These are phyloP conservation scores for Didymella keratinophila DNA, from an alignment of 2,329 filamentous ascomycete species.

Conservation along the genomic window DNA sequence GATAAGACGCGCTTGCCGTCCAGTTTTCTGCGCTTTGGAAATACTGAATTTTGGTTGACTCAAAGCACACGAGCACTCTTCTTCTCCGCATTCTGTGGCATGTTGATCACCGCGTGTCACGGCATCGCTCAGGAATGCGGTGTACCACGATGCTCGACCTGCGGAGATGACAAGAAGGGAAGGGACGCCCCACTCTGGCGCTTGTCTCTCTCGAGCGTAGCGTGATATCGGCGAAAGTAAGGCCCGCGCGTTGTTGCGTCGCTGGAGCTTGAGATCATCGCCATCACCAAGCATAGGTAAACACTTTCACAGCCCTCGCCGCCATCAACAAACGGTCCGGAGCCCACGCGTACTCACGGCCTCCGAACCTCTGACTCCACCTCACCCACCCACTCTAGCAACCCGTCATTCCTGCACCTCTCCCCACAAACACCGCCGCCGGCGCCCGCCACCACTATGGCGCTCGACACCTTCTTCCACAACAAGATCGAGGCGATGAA, in stretches of 20 bases:
- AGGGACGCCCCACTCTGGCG: neutral
- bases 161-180: constrained; percentile 8
- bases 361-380: constrained; percentile 1
- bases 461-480: constrained; percentile 98
- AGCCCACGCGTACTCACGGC: neutral
- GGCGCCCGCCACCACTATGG: constrained; percentile 71
- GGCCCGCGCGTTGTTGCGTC: constrained; percentile 3
- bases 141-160: constrained; percentile 3
- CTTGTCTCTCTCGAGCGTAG: neutral
- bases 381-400: neutral
- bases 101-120: constrained; percentile 9
- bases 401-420: neutral
- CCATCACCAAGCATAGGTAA: constrained; percentile 10
- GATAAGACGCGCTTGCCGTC: constrained; percentile 6
- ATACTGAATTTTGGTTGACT: neutral
- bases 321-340: constrained; percentile 1
- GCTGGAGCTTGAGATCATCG: constrained; percentile 14
- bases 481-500: constrained; percentile 99
- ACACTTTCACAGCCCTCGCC: neutral
- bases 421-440: constrained; percentile 20
- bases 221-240: constrained; percentile 1
- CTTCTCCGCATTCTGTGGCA: constrained; percentile 5
- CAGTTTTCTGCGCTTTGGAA: neutral
- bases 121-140: constrained; percentile 15
- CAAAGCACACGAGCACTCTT: constrained; percentile 6